Conservation (phyloP, 2,329 filamentous ascomycete genomes). For the Nothopassalora personata region DNA sequence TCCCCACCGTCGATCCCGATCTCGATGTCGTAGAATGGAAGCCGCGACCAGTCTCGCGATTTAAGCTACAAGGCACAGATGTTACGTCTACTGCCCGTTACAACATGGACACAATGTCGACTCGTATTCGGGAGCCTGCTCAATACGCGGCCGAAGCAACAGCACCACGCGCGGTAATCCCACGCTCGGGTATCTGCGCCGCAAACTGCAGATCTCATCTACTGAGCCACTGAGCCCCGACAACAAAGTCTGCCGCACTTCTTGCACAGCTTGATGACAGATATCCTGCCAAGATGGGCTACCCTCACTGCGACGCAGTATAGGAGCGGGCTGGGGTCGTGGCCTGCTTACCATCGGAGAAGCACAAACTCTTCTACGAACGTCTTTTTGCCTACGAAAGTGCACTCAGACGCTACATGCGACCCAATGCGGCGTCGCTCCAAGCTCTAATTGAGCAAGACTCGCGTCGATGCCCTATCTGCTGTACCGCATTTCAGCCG, state of each 20-base stretch:
- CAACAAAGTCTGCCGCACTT: slow-evolving; percentile 5
- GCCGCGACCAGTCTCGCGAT: not conserved
- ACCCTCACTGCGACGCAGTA: not conserved
- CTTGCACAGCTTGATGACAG: slow-evolving; percentile 9
- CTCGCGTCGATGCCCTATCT: too few relatives aligned
- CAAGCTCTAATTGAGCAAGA: too few relatives aligned
- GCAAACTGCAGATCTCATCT: slow-evolving; percentile 7
- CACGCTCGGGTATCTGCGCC: too few relatives aligned
- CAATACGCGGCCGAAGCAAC: too few relatives aligned
- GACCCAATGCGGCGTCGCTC: slow-evolving; percentile 5
- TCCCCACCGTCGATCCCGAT: not conserved
- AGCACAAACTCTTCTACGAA: not conserved
- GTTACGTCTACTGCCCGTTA: not conserved
- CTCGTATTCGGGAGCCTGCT: too few relatives aligned
- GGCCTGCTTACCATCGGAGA: too few relatives aligned
- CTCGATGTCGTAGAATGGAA: not conserved
- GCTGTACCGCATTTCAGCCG: too few relatives aligned
- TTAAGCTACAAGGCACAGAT: not conserved
- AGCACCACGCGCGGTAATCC: too few relatives aligned
- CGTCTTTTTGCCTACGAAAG: not conserved
- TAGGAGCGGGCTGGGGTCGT: too few relatives aligned
- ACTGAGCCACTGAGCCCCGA: too few relatives aligned
- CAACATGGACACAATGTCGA: too few relatives aligned
- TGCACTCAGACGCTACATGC: not conserved
- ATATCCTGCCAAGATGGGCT: slow-evolving; percentile 4